These are phyloP conservation scores for Saccharomyces paradoxus DNA, from an alignment of 805 yeast genomes.

Conservation along the genomic window DNA sequence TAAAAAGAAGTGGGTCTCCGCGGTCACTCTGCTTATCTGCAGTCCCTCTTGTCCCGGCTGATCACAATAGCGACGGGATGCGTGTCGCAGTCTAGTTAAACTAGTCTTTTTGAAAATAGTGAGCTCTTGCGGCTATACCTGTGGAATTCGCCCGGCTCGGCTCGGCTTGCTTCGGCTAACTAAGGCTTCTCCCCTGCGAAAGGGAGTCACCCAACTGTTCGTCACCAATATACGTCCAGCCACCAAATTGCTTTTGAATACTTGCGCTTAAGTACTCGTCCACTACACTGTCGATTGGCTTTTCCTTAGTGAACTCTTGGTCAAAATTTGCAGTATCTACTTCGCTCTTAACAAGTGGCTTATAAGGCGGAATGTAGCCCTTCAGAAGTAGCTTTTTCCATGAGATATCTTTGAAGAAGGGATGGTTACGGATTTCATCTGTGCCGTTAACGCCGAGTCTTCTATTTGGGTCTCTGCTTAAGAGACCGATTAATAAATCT, in stretches of 20 bases:
- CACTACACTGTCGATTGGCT: conserved; percentile 89
- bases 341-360: conserved; percentile 77
- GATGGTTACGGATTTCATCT: conserved; percentile 68
- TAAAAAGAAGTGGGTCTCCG: background rate
- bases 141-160: background rate
- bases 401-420: conserved; percentile 79
- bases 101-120: background rate
- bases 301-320: conserved; percentile 79
- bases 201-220: conserved; percentile 33
- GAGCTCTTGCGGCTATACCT: background rate
- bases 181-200: conserved; percentile 15
- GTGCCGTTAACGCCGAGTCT: conserved; percentile 76
- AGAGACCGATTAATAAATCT: conserved; percentile 60
- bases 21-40: background rate
- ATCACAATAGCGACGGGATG: background rate
- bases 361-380: conserved; percentile 88
- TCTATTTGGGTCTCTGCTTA: conserved; percentile 74
- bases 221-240: conserved; percentile 90
- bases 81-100: no score
- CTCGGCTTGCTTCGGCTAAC: background rate
- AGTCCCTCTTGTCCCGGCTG: background rate
- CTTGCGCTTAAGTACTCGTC: conserved; percentile 83
- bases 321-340: conserved; percentile 89
- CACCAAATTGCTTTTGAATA: conserved; percentile 93
- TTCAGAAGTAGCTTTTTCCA: conserved; percentile 76